Evolutionary conservation across 169 alveolate genomes (phyloP).

Genomic region (Eimeria praecox): DNA sequence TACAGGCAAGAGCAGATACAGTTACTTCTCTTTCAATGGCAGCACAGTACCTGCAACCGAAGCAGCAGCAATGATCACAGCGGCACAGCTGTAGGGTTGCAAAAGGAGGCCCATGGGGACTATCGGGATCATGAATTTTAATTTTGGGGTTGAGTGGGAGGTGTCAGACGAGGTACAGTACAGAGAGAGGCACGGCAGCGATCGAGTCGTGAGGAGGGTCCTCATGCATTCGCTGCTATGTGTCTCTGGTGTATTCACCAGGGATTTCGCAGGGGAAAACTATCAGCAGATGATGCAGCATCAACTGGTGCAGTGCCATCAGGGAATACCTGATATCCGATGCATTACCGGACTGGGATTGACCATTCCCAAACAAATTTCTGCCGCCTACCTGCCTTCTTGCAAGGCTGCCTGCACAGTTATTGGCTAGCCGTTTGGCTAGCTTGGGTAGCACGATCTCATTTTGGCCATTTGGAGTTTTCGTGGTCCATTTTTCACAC

Average conservation of each 20-base stretch:
- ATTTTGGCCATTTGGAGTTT: slow-evolving; percentile 21
- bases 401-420: slow-evolving; percentile 52
- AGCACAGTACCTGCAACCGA: slow-evolving; percentile 33
- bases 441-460: slow-evolving; percentile 60
- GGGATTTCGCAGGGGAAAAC: slow-evolving; percentile 52
- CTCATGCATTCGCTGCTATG: slow-evolving; percentile 30
- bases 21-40: not conserved
- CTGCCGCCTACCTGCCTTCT: slow-evolving; percentile 61
- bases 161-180: slow-evolving; percentile 27
- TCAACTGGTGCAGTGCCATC: slow-evolving; percentile 50
- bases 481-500: not conserved
- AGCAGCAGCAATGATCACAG: slow-evolving; percentile 11
- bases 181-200: slow-evolving; percentile 48
- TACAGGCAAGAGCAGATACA: slow-evolving; percentile 1
- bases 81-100: slow-evolving; percentile 48
- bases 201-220: not conserved
- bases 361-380: slow-evolving; percentile 60
- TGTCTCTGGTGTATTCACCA: slow-evolving; percentile 43
- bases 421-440: slow-evolving; percentile 53
- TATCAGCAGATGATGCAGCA: slow-evolving; percentile 34
- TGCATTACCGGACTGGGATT: slow-evolving; percentile 50
- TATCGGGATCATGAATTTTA: not conserved
- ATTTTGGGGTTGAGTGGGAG: slow-evolving; percentile 56
- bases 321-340: slow-evolving; percentile 54
- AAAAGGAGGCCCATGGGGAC: slow-evolving; percentile 35